phyloP scores from a whole-genome alignment of 225 moss, liverwort and hornwort species.

The Bryum argenteum region DNA sequence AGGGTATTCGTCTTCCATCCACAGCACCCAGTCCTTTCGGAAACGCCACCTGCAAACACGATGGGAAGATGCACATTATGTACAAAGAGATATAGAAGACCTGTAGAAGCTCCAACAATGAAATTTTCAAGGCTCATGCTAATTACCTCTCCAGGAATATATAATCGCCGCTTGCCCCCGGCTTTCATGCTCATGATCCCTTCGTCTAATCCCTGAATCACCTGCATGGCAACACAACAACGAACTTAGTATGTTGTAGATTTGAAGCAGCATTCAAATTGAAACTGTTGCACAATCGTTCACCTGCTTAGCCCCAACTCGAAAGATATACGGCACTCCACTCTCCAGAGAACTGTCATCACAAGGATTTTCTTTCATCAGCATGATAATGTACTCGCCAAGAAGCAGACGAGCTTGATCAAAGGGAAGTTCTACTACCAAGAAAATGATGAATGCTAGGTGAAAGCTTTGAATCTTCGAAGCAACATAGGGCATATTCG shows the following conservation, averaged over 20 bases:
- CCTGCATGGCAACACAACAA: slow-evolving; percentile 23
- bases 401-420: not conserved
- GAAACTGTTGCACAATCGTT: not conserved
- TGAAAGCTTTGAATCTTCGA: not conserved
- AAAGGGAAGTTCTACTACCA: not conserved
- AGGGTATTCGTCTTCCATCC: slow-evolving; percentile 24
- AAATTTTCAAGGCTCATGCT: no score
- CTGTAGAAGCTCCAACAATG: no score
- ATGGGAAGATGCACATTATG: no score
- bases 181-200: slow-evolving; percentile 49
- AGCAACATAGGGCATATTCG: not conserved
- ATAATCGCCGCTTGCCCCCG: slow-evolving; percentile 44
- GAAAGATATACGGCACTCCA: slow-evolving; percentile 67
- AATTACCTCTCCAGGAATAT: slow-evolving; percentile 41
- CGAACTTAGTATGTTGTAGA: not conserved
- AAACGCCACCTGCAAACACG: slow-evolving; percentile 39
- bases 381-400: not conserved
- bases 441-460: not conserved
- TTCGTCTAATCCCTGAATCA: slow-evolving; percentile 42
- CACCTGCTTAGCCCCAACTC: slow-evolving; percentile 77
- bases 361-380: not conserved
- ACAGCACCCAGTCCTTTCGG: slow-evolving; percentile 38
- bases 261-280: not conserved
- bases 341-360: slow-evolving; percentile 67
- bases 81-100: no score